Evolutionary conservation across 441 rosid species (phyloP), one percentile per base, ranked within the genome.

Genomic region (Adansonia gregorii): DNA sequence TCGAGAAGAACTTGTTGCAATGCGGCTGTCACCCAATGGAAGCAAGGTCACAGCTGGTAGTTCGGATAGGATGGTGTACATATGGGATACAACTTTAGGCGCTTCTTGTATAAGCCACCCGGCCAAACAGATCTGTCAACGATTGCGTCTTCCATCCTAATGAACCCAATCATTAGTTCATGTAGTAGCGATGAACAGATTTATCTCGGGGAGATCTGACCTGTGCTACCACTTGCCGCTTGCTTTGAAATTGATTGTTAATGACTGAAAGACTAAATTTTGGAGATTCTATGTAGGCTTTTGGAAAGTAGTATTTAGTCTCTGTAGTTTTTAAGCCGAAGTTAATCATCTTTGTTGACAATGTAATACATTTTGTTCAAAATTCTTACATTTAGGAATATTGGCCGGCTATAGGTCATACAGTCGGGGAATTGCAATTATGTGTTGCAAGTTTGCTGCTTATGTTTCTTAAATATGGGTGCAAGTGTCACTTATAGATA

Each of bases 1-100:
- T 95, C 11, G 99, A 95, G 77, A 93, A 95, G 96, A 95, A 87
- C 79, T 66, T 92, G 80, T 78, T 92, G 82, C 92, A 95, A 80
- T 95, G 97, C 73, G 77, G 90, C 61, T 95, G 99, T 93, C 99
- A 6, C 91, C 93, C 0, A 98, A 95, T 82, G 99, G 98, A 59
- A 91, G 94, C 77, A 95, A 93, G 84, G 98, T 95, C 83, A 93
- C 96, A 0, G 93, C 97, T n/a, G 98, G 98, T 45, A 94, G 98
- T 55, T 81, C 97, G 0, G 98, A 95, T 78, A 88, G 98, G 22
- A 95, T 95, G 98, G 98, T 95, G 72, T 87, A 93, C 82, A 84
- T 95, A 35, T 93, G 99, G 99, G 98, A 93, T 70, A 93, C 98
- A 59, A 93, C 98, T 11, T 84, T 91, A 51, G 95, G 12, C 87